phyloP scores from a whole-genome alignment of 208 protist species.

The Kentomonas sorsogonicus region DNA sequence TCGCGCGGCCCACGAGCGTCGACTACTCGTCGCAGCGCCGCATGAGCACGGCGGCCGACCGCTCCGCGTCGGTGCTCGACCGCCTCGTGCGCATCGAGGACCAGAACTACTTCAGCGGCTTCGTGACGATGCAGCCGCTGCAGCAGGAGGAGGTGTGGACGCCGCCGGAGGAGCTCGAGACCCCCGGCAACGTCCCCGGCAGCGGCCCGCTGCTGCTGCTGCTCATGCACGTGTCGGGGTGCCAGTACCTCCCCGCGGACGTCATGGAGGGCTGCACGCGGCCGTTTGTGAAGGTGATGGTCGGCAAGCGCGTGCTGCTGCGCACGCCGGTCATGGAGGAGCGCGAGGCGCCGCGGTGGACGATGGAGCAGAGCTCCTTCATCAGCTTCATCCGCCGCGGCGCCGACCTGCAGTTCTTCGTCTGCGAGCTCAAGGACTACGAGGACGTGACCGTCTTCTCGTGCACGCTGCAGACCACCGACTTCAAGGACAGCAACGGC shows the following conservation, averaged over 20 bases:
- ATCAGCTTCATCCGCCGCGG: conserved; percentile 71
- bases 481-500: conserved; percentile 56
- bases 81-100: conserved; percentile 85
- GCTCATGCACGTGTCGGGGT: conserved; percentile 68
- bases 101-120: conserved; percentile 78
- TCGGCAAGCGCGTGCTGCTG: conserved; percentile 56
- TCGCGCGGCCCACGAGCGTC: conserved; percentile 49
- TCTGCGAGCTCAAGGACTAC: conserved; percentile 49
- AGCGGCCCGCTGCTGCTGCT: conserved; percentile 48
- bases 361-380: conserved; percentile 71
- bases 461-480: conserved; percentile 30
- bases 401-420: conserved; percentile 43
- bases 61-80: conserved; percentile 68
- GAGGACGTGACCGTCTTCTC: conserved; percentile 46
- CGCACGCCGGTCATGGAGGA: conserved; percentile 50
- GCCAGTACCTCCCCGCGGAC: conserved; percentile 32
- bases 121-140: conserved; percentile 62
- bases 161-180: conserved; percentile 31
- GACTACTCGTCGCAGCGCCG: conserved; percentile 70
- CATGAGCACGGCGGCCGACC: conserved; percentile 45
- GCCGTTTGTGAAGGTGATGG: conserved; percentile 66
- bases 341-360: conserved; percentile 35
- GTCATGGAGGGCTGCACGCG: conserved; percentile 25
- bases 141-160: conserved; percentile 64
- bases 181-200: conserved; percentile 13